Conservation (phyloP, 176 grass and related monocot species). For the maize (Zea mays) region Zm-B73-REFERENCE-NAM-5.0 NC_050100.1:61890501-61891000, state of each 20-base stretch:
- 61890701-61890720: too few species aligned
- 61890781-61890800: too few species aligned
- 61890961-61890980: conserved; percentile 31
- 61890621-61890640: conserved; percentile 4
- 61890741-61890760: too few species aligned
- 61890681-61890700: too few species aligned
- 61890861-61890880: too few species aligned
- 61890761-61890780: too few species aligned
- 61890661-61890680: conserved; percentile 4
- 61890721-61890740: too few species aligned
- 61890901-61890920: too few species aligned
- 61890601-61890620: conserved; percentile 15
- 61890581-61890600: neutral
- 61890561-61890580: conserved; percentile 10
- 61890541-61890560: neutral
- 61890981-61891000: conserved; percentile 13
- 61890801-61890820: too few species aligned
- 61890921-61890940: neutral
- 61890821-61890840: too few species aligned
- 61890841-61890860: too few species aligned
- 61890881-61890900: too few species aligned
- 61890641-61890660: conserved; percentile 3
- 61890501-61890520: conserved; percentile 92
- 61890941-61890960: conserved; percentile 14
- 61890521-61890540: conserved; percentile 86